Conservation (phyloP, 176 grass and related monocot genomes). For the Cymbopogon citratus region DNA sequence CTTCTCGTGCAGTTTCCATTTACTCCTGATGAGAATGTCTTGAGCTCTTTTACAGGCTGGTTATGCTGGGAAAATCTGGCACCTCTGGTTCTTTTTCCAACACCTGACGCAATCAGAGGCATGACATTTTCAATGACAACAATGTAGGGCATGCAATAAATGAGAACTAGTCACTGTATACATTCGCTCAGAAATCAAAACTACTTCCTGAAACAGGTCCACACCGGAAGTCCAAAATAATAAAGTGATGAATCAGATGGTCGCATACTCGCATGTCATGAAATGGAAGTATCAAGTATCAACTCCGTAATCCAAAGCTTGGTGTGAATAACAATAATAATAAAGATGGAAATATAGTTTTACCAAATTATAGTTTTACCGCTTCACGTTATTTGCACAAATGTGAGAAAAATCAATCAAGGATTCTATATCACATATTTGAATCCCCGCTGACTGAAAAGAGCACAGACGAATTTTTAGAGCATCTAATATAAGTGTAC, state of each 20-base stretch:
- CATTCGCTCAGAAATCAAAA: neutral
- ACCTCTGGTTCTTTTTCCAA: conserved; percentile 48
- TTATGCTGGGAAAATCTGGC: conserved; percentile 28
- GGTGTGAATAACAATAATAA: neutral
- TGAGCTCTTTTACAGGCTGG: conserved; percentile 23
- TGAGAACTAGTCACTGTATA: neutral
- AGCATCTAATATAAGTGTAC: neutral
- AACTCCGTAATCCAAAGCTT: conserved; percentile 2
- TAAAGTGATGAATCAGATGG: neutral
- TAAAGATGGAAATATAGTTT: no score
- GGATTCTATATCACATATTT: neutral
- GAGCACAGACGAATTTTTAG: neutral
- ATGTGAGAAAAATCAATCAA: neutral
- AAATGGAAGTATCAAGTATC: neutral
- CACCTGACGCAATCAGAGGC: conserved; percentile 40
- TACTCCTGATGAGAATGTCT: conserved; percentile 35
- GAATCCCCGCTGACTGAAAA: neutral
- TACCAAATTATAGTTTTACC: neutral
- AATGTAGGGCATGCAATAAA: neutral
- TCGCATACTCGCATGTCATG: neutral
- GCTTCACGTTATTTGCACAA: neutral
- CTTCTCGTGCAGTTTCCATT: conserved; percentile 30
- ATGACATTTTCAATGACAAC: neutral
- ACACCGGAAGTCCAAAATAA: neutral
- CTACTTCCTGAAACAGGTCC: neutral